Conservation (phyloP, 305 asterid species). For the Galium porrigens region DNA sequence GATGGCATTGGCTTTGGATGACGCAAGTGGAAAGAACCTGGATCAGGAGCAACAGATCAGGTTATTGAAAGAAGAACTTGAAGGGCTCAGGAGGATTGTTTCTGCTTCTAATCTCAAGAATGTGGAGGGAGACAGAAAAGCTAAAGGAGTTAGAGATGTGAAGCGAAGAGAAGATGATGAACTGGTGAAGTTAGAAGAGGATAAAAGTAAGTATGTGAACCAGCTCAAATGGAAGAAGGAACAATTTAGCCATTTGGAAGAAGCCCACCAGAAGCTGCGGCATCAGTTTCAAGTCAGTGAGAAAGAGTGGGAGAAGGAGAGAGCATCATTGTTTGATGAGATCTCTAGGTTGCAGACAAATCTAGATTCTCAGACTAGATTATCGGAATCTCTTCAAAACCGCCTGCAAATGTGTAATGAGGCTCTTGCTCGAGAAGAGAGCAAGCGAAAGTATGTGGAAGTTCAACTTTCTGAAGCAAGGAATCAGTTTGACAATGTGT, state of each 20-base stretch:
- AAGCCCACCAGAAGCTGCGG: slow-evolving; percentile 59
- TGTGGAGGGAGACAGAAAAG: slow-evolving; percentile 24
- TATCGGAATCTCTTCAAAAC: slow-evolving; percentile 40
- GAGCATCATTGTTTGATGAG: slow-evolving; percentile 37
- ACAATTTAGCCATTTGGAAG: slow-evolving; percentile 62
- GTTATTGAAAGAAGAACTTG: slow-evolving; percentile 43
- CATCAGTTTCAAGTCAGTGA: slow-evolving; percentile 37
- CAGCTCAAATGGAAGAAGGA: slow-evolving; percentile 86
- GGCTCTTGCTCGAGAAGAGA: slow-evolving; percentile 72
- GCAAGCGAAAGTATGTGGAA: slow-evolving; percentile 51
- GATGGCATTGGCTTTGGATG: slow-evolving; percentile 52
- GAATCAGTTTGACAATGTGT: slow-evolving; percentile 37
- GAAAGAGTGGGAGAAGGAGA: slow-evolving; percentile 79
- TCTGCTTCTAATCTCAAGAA: slow-evolving; percentile 31
- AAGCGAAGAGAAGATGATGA: slow-evolving; percentile 33
- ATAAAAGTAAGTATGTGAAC: slow-evolving; percentile 41
- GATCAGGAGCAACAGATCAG: slow-evolving; percentile 42
- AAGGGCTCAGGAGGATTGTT: slow-evolving; percentile 34
- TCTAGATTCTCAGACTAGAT: slow-evolving; percentile 58
- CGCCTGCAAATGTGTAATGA: slow-evolving; percentile 61
- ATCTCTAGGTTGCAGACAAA: slow-evolving; percentile 44
- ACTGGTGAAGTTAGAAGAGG: slow-evolving; percentile 44
- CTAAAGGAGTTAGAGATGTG: slow-evolving; percentile 23
- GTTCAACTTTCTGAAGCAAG: slow-evolving; percentile 50
- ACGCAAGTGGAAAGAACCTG: slow-evolving; percentile 36